Conservation (phyloP, 2,329 filamentous ascomycete genomes). For the Corinectria fuckeliana region DNA sequence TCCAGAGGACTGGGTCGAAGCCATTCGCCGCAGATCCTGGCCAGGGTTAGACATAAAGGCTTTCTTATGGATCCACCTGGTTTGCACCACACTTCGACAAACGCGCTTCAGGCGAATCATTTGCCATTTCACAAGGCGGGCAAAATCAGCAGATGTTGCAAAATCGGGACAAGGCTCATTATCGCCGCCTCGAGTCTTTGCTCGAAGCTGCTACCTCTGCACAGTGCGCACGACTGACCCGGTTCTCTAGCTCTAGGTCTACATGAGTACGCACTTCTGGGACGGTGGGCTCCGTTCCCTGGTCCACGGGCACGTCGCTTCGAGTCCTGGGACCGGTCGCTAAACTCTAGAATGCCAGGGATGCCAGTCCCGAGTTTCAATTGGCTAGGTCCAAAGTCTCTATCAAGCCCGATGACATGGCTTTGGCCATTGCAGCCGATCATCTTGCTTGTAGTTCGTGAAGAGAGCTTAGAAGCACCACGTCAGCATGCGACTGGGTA, state of each 20-base stretch:
- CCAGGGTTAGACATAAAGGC: conserved; percentile 15
- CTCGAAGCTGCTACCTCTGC: conserved; percentile 2
- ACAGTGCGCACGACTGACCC: conserved; percentile 17
- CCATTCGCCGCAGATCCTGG: conserved; percentile 23
- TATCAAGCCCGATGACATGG: conserved; percentile 6
- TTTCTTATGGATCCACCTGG: conserved; percentile 16
- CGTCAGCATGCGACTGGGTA: not conserved
- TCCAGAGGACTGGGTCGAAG: conserved; percentile 34
- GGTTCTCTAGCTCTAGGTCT: not conserved
- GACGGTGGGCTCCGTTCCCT: conserved; percentile 13
- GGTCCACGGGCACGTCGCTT: conserved; percentile 2
- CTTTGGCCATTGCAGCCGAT: not conserved
- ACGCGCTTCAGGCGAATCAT: conserved; percentile 18
- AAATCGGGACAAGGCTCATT: conserved; percentile 1
- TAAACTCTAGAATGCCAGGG: conserved; percentile 6
- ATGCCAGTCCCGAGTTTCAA: not conserved
- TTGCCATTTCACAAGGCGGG: conserved; percentile 12
- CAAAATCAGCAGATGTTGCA: conserved; percentile 14
- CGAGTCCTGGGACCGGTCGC: conserved; percentile 7
- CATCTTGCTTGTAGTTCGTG: not conserved
- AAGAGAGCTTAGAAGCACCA: not conserved
- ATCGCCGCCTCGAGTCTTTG: conserved; percentile 4
- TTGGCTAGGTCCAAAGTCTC: conserved; percentile 1
- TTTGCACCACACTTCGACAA: conserved; percentile 16
- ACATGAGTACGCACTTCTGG: not conserved